Conservation (phyloP, 345 rosid species). For the Clausena lansium region DNA sequence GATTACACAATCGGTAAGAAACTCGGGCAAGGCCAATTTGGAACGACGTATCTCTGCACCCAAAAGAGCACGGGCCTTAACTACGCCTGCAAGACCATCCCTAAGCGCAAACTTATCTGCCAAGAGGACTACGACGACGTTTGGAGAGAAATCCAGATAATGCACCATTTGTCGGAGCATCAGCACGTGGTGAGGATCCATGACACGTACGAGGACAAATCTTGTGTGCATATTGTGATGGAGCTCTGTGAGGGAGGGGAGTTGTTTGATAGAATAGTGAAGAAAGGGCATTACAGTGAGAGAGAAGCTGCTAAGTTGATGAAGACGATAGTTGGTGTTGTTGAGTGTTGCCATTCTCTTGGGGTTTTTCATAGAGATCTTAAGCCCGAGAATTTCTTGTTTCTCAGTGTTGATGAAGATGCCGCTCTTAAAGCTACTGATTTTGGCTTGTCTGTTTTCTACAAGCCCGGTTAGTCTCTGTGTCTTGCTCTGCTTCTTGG, state of each 20-base stretch:
- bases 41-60: slow-evolving; percentile 68
- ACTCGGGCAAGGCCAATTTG: slow-evolving; percentile 84
- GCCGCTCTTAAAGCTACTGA: slow-evolving; percentile 79
- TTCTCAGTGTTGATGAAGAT: slow-evolving; percentile 56
- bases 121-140: slow-evolving; percentile 76
- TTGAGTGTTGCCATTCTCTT: slow-evolving; percentile 74
- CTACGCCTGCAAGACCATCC: slow-evolving; percentile 80
- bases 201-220: slow-evolving; percentile 50
- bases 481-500: background rate
- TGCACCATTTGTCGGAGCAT: slow-evolving; percentile 76
- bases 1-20: slow-evolving; percentile 44
- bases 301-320: slow-evolving; percentile 72
- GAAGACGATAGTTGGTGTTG: slow-evolving; percentile 75
- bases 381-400: slow-evolving; percentile 82
- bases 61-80: slow-evolving; percentile 39
- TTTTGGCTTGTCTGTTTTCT: slow-evolving; percentile 77
- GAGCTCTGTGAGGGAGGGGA: slow-evolving; percentile 82
- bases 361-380: slow-evolving; percentile 80
- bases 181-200: slow-evolving; percentile 61
- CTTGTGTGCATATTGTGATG: slow-evolving; percentile 69
- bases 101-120: slow-evolving; percentile 69
- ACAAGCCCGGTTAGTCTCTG: slow-evolving; percentile 52
- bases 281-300: slow-evolving; percentile 73
- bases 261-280: slow-evolving; percentile 68
- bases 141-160: slow-evolving; percentile 84